Evolutionary conservation across 805 yeast genomes (phyloP), one percentile per base, ranked within the genome.

Genomic region (Candida taoyuanica): DNA sequence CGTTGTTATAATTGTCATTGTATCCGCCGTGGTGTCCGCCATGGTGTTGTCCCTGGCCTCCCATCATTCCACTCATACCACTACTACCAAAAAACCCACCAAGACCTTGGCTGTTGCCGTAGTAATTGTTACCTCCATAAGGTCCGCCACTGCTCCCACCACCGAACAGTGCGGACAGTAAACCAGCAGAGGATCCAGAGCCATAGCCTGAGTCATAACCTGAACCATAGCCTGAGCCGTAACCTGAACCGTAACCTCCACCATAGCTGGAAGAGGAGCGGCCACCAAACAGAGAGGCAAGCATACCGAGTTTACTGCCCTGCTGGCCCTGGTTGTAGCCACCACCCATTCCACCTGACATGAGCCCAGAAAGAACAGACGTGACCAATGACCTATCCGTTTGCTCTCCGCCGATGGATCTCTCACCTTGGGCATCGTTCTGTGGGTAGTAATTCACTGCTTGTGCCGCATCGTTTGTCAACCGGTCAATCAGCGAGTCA

Each of bases 331-430:
- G 36, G 31, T 38, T 39, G 31, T 40, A 34, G 4, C 48, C 37
- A n/a, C 48, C 48, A 24, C 48, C 37, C 34, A 38, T 27, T 9
- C 43, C 43, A 39, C 56, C 51, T 18, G 50, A 42, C 37, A 46
- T 25, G 15, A 55, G 30, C 1, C 58, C 56, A 15, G 36, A 43
- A 16, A 55, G 29, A 12, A 55, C 36, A 13, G 49, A 32, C 7
- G 49, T 31, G 3, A 50, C 37, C 7, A 55, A 21, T 23, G 46
- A 52, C 38, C 58, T 39, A 29, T 50, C 57, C 21, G 52, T 40
- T 12, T 40, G 37, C 18, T 43, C 50, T 13, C 33, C 33, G 29
- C 51, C 55, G 3, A 47, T 21, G 6, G 45, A 47, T 32, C 52
- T 42, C 17, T 39, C 41, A 2, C 52, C 42, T 3, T 52, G 36